These are phyloP conservation scores for Fusarium citri DNA, from an alignment of 2,329 filamentous ascomycete genomes.

Conservation along the genomic window DNA sequence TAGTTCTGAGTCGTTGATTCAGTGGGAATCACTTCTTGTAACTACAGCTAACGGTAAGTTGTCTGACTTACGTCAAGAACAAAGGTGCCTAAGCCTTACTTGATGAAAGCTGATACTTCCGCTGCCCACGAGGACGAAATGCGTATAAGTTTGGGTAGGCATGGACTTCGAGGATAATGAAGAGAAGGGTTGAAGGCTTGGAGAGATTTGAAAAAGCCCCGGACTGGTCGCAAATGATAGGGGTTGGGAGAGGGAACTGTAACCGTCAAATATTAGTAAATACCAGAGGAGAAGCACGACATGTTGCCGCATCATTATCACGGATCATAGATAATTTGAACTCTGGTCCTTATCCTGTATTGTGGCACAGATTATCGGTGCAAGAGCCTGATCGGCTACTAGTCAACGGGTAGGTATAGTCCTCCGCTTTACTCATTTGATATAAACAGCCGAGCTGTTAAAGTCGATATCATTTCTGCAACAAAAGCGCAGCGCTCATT, in stretches of 20 bases:
- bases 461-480: neutral
- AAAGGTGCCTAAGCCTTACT: fast-evolving
- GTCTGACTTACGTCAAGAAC: neutral
- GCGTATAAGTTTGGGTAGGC: neutral
- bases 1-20: neutral
- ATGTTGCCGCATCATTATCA: neutral
- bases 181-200: neutral
- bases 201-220: too few relatives aligned
- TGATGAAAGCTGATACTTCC: neutral
- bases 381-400: neutral
- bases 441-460: neutral
- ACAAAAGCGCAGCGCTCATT: neutral
- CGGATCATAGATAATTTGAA: too few relatives aligned
- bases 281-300: neutral
- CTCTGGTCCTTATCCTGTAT: neutral
- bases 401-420: neutral
- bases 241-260: neutral
- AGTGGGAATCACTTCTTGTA: neutral
- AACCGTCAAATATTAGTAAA: neutral
- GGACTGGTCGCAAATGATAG: fast-evolving
- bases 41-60: neutral
- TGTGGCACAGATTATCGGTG: neutral
- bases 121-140: fast-evolving
- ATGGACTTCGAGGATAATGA: neutral
- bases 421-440: neutral